A percentile compares a stretch with the other conserved stretches of the same genome.
Evolutionary conservation across 331 rosid genomes (phyloP).

Genomic region (Pyracantha coccinea): DNA sequence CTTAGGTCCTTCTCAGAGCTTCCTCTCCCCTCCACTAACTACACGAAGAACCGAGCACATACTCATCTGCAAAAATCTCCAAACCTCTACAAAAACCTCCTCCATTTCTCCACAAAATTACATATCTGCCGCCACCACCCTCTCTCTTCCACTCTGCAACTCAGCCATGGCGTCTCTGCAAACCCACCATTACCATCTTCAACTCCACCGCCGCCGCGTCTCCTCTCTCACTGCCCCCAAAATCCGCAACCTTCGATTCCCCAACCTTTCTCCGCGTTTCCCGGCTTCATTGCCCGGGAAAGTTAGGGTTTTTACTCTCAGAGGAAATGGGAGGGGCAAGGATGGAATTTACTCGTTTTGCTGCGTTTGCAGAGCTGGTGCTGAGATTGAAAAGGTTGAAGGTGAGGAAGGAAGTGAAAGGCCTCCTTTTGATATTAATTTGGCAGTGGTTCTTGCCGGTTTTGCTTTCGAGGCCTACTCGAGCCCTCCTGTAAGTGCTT

Average conservation of each 20-base stretch:
- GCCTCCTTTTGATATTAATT: constrained; percentile 81
- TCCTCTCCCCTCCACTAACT: background rate
- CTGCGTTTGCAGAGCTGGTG: constrained; percentile 35
- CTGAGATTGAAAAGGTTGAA: constrained; percentile 26
- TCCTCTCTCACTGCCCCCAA: constrained; percentile 20
- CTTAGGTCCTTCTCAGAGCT: background rate
- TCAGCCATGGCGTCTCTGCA: constrained; percentile 47
- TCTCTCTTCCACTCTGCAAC: background rate
- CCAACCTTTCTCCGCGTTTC: constrained; percentile 17
- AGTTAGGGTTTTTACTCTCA: constrained; percentile 18
- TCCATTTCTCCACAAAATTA: constrained; percentile 10
- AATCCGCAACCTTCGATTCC: background rate
- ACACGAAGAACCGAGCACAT: background rate
- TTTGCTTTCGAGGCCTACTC: constrained; percentile 90
- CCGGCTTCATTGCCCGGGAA: constrained; percentile 21
- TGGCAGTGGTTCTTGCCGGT: constrained; percentile 89
- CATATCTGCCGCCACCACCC: constrained; percentile 25
- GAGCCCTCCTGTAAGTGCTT: constrained; percentile 53
- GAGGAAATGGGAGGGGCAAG: constrained; percentile 4
- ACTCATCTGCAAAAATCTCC: background rate
- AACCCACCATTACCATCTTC: constrained; percentile 23
- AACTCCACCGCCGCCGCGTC: constrained; percentile 20
- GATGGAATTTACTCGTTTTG: constrained; percentile 25
- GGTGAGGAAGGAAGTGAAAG: constrained; percentile 33
- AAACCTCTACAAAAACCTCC: background rate